phyloP scores from a whole-genome alignment of 2,329 filamentous ascomycete genomes.

The Biscogniauxia marginata region DNA sequence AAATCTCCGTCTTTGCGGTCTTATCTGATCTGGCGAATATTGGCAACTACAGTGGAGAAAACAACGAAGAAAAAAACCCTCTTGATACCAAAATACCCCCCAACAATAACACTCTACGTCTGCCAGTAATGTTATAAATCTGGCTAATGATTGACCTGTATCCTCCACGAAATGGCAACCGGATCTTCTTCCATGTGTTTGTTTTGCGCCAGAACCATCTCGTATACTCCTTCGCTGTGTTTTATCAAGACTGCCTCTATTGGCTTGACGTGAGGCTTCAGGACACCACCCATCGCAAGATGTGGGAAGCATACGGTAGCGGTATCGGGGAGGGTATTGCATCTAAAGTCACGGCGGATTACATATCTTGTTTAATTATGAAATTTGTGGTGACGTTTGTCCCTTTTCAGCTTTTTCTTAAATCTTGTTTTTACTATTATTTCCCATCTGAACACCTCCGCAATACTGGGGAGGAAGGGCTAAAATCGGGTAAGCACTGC shows the following conservation, averaged over 20 bases:
- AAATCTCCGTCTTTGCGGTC: constrained; percentile 92
- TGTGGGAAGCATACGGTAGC: constrained; percentile 22
- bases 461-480: neutral
- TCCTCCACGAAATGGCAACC: constrained; percentile 26
- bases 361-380: constrained; percentile 55
- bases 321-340: constrained; percentile 24
- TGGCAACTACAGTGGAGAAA: constrained; percentile 1
- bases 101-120: constrained; percentile 22
- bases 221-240: constrained; percentile 22
- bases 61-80: constrained; percentile 16
- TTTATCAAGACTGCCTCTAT: constrained; percentile 22
- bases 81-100: constrained; percentile 24
- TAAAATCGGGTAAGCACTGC: constrained; percentile 3
- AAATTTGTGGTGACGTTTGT: constrained; percentile 34
- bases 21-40: constrained; percentile 66
- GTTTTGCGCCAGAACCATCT: constrained; percentile 28
- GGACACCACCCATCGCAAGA: constrained; percentile 23
- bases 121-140: constrained; percentile 33
- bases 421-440: constrained; percentile 28
- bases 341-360: constrained; percentile 40
- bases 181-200: constrained; percentile 30
- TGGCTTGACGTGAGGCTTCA: constrained; percentile 20
- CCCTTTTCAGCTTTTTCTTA: constrained; percentile 28
- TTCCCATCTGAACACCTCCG: constrained; percentile 16
- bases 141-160: constrained; percentile 34